A percentile compares a stretch with the other conserved stretches of the same genome.
phyloP scores from a whole-genome alignment of 495 filamentous ascomycete species.

The Evernia prunastri region DNA sequence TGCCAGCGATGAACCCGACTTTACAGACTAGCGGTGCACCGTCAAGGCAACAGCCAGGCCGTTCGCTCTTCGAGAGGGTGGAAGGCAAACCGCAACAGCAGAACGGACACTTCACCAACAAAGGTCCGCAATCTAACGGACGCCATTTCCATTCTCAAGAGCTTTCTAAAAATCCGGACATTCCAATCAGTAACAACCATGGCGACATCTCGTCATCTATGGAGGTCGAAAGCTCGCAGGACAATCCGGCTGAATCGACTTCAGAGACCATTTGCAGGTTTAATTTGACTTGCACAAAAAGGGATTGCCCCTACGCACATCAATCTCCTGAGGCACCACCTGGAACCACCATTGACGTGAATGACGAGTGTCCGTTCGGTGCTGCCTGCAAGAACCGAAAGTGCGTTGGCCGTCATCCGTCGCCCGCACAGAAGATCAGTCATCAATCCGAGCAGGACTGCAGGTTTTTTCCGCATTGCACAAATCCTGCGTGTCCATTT shows the following conservation, averaged over 20 bases:
- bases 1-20: slow-evolving; percentile 50
- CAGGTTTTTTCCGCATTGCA: slow-evolving; percentile 92
- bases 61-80: slow-evolving; percentile 75
- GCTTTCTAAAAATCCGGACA: slow-evolving; percentile 21
- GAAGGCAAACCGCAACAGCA: slow-evolving; percentile 43
- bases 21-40: slow-evolving; percentile 41
- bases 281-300: slow-evolving; percentile 79
- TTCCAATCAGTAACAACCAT: slow-evolving; percentile 28
- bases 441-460: slow-evolving; percentile 82
- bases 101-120: slow-evolving; percentile 35
- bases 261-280: slow-evolving; percentile 58
- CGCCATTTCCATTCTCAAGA: slow-evolving; percentile 23
- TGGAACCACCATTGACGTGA: slow-evolving; percentile 70
- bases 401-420: slow-evolving; percentile 86
- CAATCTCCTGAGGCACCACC: slow-evolving; percentile 87
- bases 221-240: slow-evolving; percentile 38
- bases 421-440: slow-evolving; percentile 68
- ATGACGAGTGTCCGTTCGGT: slow-evolving; percentile 76
- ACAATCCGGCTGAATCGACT: slow-evolving; percentile 20
- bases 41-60: slow-evolving; percentile 47
- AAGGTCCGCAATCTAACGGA: slow-evolving; percentile 28
- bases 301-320: slow-evolving; percentile 87
- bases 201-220: slow-evolving; percentile 45
- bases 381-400: slow-evolving; percentile 92
- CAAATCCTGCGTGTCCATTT: slow-evolving; percentile 79